Conservation (phyloP, 768 basidiomycete genomes). For the Rhizopogon rudus region DNA sequence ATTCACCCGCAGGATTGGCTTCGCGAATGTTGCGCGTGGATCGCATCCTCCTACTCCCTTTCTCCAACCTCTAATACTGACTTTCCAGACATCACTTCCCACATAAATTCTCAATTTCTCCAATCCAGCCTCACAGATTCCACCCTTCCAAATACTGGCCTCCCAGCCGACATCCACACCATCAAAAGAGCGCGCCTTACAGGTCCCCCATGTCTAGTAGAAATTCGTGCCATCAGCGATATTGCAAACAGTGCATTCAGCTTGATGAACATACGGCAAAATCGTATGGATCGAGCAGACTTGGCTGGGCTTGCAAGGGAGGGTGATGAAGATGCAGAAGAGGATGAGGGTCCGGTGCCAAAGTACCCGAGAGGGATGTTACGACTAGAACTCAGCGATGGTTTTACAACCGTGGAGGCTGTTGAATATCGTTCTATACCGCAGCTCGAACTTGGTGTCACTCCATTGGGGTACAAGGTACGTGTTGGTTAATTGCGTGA, state of each 20-base stretch:
- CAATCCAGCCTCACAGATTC: conserved; percentile 71
- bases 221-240: conserved; percentile 76
- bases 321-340: conserved; percentile 47
- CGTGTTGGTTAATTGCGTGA: neutral
- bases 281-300: conserved; percentile 56
- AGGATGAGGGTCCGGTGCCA: conserved; percentile 72
- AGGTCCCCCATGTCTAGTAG: conserved; percentile 60
- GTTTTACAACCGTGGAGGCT: conserved; percentile 59
- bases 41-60: conserved; percentile 42
- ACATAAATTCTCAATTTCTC: conserved; percentile 63
- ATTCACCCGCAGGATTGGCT: conserved; percentile 63
- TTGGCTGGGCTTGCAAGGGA: conserved; percentile 36
- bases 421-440: conserved; percentile 74
- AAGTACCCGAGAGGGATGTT: conserved; percentile 82
- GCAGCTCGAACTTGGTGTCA: conserved; percentile 65
- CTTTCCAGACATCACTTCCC: conserved; percentile 46
- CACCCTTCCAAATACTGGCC: conserved; percentile 64
- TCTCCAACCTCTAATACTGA: conserved; percentile 35
- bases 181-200: conserved; percentile 31
- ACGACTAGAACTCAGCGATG: conserved; percentile 72
- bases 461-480: conserved; percentile 83
- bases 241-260: conserved; percentile 81
- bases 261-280: conserved; percentile 63
- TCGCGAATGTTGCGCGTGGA: conserved; percentile 64
- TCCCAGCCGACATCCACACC: conserved; percentile 41